phyloP scores from a whole-genome alignment of 179 eudicot genomes.

The Patellifolia procumbens region DNA sequence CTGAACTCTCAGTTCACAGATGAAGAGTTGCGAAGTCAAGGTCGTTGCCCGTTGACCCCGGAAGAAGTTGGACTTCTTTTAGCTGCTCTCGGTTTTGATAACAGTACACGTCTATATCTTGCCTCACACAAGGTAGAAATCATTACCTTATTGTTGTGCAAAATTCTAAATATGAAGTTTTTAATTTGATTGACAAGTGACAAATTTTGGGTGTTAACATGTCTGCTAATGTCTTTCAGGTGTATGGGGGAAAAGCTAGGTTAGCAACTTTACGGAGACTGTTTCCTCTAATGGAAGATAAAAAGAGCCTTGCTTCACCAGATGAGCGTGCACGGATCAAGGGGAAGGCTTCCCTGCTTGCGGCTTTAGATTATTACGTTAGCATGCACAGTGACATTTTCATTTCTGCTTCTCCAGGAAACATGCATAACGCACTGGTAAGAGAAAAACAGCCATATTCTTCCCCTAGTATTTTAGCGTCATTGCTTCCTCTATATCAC shows the following conservation, averaged over 20 bases:
- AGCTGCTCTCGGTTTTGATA: slow-evolving; percentile 92
- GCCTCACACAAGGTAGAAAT: slow-evolving; percentile 86
- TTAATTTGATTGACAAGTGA: neutral
- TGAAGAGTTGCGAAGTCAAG: slow-evolving; percentile 87
- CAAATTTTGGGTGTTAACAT: neutral
- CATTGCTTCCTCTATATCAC: neutral
- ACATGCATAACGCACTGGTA: slow-evolving; percentile 98
- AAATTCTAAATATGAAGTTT: neutral
- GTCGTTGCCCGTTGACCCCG: slow-evolving; percentile 97
- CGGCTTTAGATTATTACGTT: slow-evolving; percentile 91
- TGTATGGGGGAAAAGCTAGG: slow-evolving; percentile 87
- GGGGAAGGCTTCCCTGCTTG: slow-evolving; percentile 91
- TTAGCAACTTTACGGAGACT: slow-evolving; percentile 62
- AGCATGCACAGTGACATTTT: slow-evolving; percentile 94
- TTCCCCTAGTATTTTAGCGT: too few relatives aligned
- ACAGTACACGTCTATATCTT: slow-evolving; percentile 79
- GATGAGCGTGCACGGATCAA: slow-evolving; percentile 73
- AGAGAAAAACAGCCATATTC: slow-evolving; percentile 22
- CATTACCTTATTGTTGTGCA: neutral
- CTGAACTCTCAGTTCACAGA: slow-evolving; percentile 91
- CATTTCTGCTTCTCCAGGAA: slow-evolving; percentile 95
- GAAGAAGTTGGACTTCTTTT: slow-evolving; percentile 92
- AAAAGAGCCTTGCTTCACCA: slow-evolving; percentile 79
- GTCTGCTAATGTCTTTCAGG: slow-evolving; percentile 43
- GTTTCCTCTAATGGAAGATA: slow-evolving; percentile 89